Percentiles rank a stretch among this genome's conserved stretches.
These are phyloP conservation scores for Pleurotus sapidus DNA, from an alignment of 768 basidiomycete genomes.

Conservation along the genomic window DNA sequence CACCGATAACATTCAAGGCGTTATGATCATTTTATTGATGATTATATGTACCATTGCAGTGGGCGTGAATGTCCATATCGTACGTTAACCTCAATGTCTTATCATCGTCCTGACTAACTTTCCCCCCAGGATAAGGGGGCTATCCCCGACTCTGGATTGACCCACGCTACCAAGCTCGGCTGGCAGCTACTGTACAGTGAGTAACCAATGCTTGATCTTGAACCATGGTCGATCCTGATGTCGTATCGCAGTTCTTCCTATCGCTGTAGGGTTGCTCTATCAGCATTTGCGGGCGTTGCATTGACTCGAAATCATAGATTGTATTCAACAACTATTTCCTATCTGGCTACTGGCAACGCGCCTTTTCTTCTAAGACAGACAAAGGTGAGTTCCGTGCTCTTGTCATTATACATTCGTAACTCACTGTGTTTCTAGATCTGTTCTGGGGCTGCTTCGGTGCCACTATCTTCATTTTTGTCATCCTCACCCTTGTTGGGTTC, in stretches of 20 bases:
- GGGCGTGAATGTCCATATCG: background rate
- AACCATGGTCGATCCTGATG: no score
- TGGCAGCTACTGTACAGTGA: slow-evolving; percentile 6
- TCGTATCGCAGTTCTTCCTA: background rate
- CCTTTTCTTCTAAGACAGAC: slow-evolving; percentile 6
- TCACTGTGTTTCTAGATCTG: background rate
- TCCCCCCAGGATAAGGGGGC: background rate
- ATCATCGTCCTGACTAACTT: background rate
- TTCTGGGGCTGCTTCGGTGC: slow-evolving; percentile 5
- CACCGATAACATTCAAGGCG: slow-evolving; percentile 1
- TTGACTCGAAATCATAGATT: background rate
- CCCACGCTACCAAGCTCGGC: background rate
- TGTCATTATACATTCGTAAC: background rate
- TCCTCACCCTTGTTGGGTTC: slow-evolving; percentile 4
- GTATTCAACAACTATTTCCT: slow-evolving; percentile 7
- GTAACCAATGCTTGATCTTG: background rate
- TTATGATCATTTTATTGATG: slow-evolving; percentile 4
- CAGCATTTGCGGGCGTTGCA: background rate
- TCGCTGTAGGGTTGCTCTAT: background rate
- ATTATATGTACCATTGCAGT: slow-evolving; percentile 6
- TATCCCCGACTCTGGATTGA: background rate
- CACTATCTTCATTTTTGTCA: slow-evolving; percentile 4
- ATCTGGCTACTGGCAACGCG: slow-evolving; percentile 5
- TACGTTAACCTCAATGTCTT: background rate
- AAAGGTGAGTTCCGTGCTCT: background rate